Conservation (phyloP, 2,329 filamentous ascomycete species). For the Colletotrichum sp. region DNA sequence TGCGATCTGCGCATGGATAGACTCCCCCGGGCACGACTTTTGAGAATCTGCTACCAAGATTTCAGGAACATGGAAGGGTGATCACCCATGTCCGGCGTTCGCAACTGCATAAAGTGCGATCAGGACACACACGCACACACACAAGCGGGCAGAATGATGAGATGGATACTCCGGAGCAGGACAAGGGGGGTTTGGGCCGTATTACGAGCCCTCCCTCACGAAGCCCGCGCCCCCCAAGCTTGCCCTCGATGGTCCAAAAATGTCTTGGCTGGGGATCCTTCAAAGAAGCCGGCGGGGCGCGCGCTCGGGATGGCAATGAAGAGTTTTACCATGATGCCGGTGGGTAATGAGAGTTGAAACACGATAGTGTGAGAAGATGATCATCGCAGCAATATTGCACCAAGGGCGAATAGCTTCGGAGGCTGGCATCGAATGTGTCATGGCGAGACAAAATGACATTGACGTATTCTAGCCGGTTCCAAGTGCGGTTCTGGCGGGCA, state of each 20-base stretch:
- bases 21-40: background rate
- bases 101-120: background rate
- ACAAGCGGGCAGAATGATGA: background rate
- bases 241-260: background rate
- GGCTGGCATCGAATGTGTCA: background rate
- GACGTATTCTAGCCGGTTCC: slow-evolving; percentile 15
- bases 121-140: background rate
- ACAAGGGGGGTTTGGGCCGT: slow-evolving; percentile 4
- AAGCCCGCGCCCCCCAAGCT: background rate
- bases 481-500: background rate
- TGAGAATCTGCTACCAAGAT: background rate
- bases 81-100: background rate
- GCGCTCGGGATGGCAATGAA: background rate
- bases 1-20: slow-evolving; percentile 17
- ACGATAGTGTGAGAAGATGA: background rate
- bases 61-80: background rate
- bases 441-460: background rate
- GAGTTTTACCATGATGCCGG: slow-evolving; percentile 9
- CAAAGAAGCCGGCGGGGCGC: background rate
- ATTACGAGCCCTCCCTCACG: background rate
- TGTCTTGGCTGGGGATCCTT: background rate
- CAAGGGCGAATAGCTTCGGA: background rate
- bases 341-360: slow-evolving; percentile 11
- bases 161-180: background rate
- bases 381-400: background rate